Conservation (phyloP, 192 early-diverging fungal genomes). For the Martensiomyces pterosporus region DNA sequence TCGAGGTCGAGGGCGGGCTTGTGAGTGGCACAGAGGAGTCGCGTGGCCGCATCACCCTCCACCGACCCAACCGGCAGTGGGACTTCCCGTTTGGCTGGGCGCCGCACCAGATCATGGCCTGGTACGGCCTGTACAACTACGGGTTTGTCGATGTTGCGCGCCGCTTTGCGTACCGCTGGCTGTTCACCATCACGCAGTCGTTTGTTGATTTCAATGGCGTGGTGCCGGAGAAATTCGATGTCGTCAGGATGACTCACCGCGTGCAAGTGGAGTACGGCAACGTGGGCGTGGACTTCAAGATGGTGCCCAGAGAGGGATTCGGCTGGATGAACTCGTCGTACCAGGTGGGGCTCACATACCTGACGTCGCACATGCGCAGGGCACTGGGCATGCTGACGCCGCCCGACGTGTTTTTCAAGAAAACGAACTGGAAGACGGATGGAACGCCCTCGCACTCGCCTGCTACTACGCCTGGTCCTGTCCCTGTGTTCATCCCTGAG, state of each 20-base stretch:
- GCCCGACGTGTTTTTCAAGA: slow-evolving; percentile 64
- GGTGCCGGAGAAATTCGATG: slow-evolving; percentile 97
- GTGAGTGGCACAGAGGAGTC: slow-evolving; percentile 91
- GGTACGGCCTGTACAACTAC: slow-evolving; percentile 86
- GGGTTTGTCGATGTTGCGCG: slow-evolving; percentile 67
- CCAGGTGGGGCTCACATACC: slow-evolving; percentile 75
- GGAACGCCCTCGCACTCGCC: slow-evolving; percentile 43
- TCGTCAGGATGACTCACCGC: slow-evolving; percentile 83
- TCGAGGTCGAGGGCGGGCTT: slow-evolving; percentile 88
- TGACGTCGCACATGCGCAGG: slow-evolving; percentile 67
- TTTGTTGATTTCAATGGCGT: slow-evolving; percentile 98
- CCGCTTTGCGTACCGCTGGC: slow-evolving; percentile 89
- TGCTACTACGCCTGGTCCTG: slow-evolving; percentile 21
- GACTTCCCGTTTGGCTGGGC: slow-evolving; percentile 95
- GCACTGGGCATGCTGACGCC: slow-evolving; percentile 72
- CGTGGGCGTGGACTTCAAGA: slow-evolving; percentile 91
- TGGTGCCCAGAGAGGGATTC: slow-evolving; percentile 91
- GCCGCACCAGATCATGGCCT: slow-evolving; percentile 98
- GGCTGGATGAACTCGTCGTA: slow-evolving; percentile 98
- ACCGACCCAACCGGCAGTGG: slow-evolving; percentile 94
- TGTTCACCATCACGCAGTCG: slow-evolving; percentile 88
- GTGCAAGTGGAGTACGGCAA: slow-evolving; percentile 97
- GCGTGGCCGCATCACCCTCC: slow-evolving; percentile 72
- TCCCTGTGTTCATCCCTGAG: slow-evolving; percentile 31
- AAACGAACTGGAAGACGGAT: slow-evolving; percentile 39